Base-by-base conservation (phyloP, 2,329 filamentous ascomycete species). In the Epichloe baconii region DNA sequence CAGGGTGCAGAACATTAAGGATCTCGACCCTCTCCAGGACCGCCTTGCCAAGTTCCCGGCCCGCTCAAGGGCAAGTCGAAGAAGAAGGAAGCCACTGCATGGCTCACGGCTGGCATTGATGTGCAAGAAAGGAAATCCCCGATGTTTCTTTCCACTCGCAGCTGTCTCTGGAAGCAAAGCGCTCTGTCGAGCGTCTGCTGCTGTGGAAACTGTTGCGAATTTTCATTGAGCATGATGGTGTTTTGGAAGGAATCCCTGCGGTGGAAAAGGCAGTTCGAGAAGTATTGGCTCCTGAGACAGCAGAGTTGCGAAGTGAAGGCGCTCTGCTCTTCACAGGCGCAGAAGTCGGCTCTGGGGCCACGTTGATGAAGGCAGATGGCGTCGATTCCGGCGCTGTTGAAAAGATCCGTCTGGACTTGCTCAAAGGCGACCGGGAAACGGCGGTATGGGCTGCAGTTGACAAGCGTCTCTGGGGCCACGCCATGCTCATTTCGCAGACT, bases 391-490 rank as follows among this genome's bases (percentile, higher is more conserved):
- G 77, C 1, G 79, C 82, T 4, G 71, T 95, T 40, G 82, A 88
- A 54, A 76, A 82, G 52, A 75, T 97, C 45, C 84, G 87, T 31
- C 82, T 76, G 44, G 75, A 82, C 59, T 76, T 98, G 4, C 74
- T 95, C 8, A 73, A 79, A 50, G 93, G 94, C 10, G 84, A 97
- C 45, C 80, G 89, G 21, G 89, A 96, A 62, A 88, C 90, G 58
- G 93, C 93, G 5, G 86, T 94, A 0, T 97, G 91, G 91, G 77
- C 85, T 56, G 90, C 93, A 4, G 91, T 89, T 35, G 93, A 98
- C 65, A 89, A 90, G 65, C 82, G 90, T 47, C 73, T 98, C 3
- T 98, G 94, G 94, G 93, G 88, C 2, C 94, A 98, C 66, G 94
- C 93, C 3, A 86, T 98, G 77, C 75, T 98, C 19, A 84, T 98